phyloP scores from a whole-genome alignment of 2,329 filamentous ascomycete species.

The Acrodontium crateriforme region DNA sequence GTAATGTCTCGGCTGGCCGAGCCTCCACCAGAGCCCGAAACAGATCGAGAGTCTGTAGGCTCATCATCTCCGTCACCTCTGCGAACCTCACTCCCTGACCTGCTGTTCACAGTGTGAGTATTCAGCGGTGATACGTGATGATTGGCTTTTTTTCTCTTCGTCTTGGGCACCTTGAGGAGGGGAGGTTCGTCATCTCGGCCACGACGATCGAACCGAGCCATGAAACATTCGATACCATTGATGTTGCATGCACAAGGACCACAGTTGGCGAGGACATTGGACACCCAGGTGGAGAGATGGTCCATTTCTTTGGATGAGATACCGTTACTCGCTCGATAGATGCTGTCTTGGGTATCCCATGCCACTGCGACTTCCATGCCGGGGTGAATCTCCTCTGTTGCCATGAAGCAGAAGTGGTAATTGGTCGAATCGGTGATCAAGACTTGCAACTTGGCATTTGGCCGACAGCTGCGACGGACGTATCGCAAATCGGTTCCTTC shows the following conservation, averaged over 20 bases:
- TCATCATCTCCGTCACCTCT: constrained; percentile 40
- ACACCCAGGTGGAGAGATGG: constrained; percentile 47
- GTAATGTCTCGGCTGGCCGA: constrained; percentile 48
- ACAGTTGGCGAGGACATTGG: constrained; percentile 59
- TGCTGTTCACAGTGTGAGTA: constrained; percentile 41
- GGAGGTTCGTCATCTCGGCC: constrained; percentile 9
- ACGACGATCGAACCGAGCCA: constrained; percentile 23
- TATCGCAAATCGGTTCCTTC: constrained; percentile 81
- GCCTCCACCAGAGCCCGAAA: constrained; percentile 42
- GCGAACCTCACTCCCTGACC: constrained; percentile 44
- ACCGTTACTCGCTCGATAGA: constrained; percentile 11
- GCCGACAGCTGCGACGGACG: constrained; percentile 79
- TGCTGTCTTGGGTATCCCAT: constrained; percentile 37
- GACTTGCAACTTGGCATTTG: constrained; percentile 79
- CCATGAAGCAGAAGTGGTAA: constrained; percentile 88
- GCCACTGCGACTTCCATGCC: constrained; percentile 54
- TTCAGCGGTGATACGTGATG: constrained; percentile 40
- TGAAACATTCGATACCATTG: too few relatives aligned
- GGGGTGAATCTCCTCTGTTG: constrained; percentile 62
- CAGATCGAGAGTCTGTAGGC: constrained; percentile 43
- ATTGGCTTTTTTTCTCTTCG: constrained; percentile 35
- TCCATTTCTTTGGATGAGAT: constrained; percentile 14
- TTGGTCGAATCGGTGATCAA: constrained; percentile 64
- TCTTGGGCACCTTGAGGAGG: constrained; percentile 25
- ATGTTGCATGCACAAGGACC: constrained; percentile 67